Evolutionary conservation across 805 yeast genomes (phyloP).

Genomic region (Clavispora carvajalis): DNA sequence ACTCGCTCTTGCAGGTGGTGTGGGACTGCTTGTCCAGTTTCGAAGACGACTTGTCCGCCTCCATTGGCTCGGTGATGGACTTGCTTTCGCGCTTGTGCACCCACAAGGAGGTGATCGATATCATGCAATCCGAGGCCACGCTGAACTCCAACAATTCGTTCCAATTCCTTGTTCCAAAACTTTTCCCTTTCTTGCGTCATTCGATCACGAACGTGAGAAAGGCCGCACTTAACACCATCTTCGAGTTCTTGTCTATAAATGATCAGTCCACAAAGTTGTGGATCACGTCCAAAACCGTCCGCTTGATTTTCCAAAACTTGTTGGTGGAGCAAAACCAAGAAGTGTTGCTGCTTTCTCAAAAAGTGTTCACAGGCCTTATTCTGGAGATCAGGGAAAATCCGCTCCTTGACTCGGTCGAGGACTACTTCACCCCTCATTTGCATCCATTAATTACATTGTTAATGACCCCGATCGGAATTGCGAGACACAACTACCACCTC

Average conservation of each 20-base stretch:
- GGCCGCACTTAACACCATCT: slow-evolving; percentile 75
- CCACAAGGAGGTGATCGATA: slow-evolving; percentile 67
- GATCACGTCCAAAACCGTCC: slow-evolving; percentile 68
- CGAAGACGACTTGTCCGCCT: slow-evolving; percentile 88
- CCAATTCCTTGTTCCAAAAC: slow-evolving; percentile 74
- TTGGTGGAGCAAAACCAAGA: slow-evolving; percentile 82
- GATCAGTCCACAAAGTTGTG: slow-evolving; percentile 55
- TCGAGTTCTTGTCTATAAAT: slow-evolving; percentile 63
- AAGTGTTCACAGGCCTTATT: slow-evolving; percentile 56
- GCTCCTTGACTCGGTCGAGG: slow-evolving; percentile 36
- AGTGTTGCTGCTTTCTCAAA: slow-evolving; percentile 57
- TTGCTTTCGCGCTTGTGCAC: slow-evolving; percentile 81
- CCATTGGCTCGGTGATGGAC: slow-evolving; percentile 96
- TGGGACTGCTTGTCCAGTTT: slow-evolving; percentile 85
- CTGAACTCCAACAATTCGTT: slow-evolving; percentile 54
- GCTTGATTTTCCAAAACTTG: slow-evolving; percentile 81
- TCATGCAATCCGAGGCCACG: slow-evolving; percentile 59
- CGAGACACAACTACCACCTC: slow-evolving; percentile 85
- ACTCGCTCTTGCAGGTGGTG: slow-evolving; percentile 57
- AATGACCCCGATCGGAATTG: slow-evolving; percentile 93
- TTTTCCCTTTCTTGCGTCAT: slow-evolving; percentile 90
- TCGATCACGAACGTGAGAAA: slow-evolving; percentile 87
- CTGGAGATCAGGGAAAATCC: slow-evolving; percentile 34
- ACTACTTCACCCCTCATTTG: slow-evolving; percentile 50
- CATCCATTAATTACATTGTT: slow-evolving; percentile 59